These are phyloP conservation scores for Turnera subulata DNA, from an alignment of 345 rosid species.

Conservation along the genomic window DNA sequence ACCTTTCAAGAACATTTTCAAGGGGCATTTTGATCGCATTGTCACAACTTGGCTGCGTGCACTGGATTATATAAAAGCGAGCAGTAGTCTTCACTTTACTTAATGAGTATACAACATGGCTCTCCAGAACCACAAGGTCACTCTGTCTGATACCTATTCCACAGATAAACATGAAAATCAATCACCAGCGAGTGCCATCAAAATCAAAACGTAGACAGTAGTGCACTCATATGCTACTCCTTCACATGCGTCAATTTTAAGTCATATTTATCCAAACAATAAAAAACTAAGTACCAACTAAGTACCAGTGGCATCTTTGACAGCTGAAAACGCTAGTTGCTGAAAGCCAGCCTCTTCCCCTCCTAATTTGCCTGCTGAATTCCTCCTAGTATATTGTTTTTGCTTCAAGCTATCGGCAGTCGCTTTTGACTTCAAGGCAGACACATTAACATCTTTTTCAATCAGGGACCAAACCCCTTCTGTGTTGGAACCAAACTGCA, in stretches of 20 bases:
- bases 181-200: not conserved
- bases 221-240: too few relatives aligned
- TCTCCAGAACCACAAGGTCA: slow-evolving; percentile 24
- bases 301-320: slow-evolving; percentile 54
- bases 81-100: slow-evolving; percentile 26
- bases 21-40: slow-evolving; percentile 3
- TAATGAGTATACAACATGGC: slow-evolving; percentile 16
- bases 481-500: slow-evolving; percentile 44
- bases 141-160: slow-evolving; percentile 20
- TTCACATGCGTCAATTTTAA: too few relatives aligned
- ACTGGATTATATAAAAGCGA: slow-evolving; percentile 29
- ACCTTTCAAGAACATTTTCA: slow-evolving; percentile 21
- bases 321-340: slow-evolving; percentile 56
- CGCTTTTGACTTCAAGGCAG: slow-evolving; percentile 20
- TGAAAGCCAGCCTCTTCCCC: slow-evolving; percentile 36
- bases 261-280: not conserved
- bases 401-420: slow-evolving; percentile 26
- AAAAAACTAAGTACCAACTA: not conserved
- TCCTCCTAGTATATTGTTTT: slow-evolving; percentile 28
- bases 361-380: slow-evolving; percentile 19
- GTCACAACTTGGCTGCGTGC: slow-evolving; percentile 11
- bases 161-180: not conserved
- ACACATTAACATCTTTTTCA: slow-evolving; percentile 46
- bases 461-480: slow-evolving; percentile 73
- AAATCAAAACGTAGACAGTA: not conserved